Base-by-base conservation (phyloP, 805 yeast genomes). In the Metschnikowia colocasiae region DNA sequence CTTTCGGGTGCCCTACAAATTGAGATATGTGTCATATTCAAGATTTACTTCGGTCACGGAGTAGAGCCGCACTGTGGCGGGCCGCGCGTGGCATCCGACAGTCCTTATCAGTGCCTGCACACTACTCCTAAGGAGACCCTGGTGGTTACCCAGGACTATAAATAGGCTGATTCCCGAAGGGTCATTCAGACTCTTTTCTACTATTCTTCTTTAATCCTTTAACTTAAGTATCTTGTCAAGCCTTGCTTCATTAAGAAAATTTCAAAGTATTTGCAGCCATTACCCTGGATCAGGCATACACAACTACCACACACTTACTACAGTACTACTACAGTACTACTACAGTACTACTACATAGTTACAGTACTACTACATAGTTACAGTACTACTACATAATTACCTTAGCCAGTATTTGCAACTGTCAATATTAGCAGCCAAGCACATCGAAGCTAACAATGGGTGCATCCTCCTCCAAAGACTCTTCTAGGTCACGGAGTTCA, bases 71-170 rank as follows among this genome's bases (percentile, higher is more conserved):
- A 26, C 29, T 26, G 16, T 12, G 26, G 22, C 16, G 18, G n/a
- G 22, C 9, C 39, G 19, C 40, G 40, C 20, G 19, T 15, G 38
- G 22, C 22, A 19, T n/a, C 22, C 25, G 29, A 29, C 35, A 29
- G 4, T 18, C 16, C 29, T 40, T 40, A 40, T 40, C 43, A 23
- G 43, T 22, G 18, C n/a, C 43, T 40, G 43, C 36, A 31, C 31
- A 16, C 43, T 6, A 18, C 16, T 12, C 15, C 12, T 20, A 8
- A n/a, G 15, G 20, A 30, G 36, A 40, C 36, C 35, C n/a, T 30
- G 43, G 43, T 40, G 43, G 43, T 40, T 40, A 40, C 20, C 35
- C 13, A 32, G 31, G 35, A 13, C 10, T 40, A 40, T 31, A 31
- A 40, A 23, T 40, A 31, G 42, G n/a, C 25, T 13, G 22, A 13